Evolutionary conservation across 768 basidiomycete species (phyloP).

Genomic region (Boletus patriciae): DNA sequence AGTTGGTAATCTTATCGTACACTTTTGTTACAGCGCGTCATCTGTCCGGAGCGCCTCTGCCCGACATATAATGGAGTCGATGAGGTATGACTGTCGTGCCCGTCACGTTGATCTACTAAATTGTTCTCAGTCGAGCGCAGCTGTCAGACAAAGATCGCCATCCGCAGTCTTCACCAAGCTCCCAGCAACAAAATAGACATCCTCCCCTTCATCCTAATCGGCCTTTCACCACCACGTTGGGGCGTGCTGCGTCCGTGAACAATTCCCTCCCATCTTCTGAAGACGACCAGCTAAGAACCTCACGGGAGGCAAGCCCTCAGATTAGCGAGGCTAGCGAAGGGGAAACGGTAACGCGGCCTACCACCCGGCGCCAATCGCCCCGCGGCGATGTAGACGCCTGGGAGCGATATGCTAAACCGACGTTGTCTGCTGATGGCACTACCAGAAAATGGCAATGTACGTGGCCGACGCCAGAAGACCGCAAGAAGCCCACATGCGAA

Average conservation of each 20-base stretch:
- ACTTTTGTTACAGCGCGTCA: slow-evolving; percentile 10
- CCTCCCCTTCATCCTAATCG: slow-evolving; percentile 6
- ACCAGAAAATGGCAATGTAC: slow-evolving; percentile 42
- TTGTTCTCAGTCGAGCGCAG: slow-evolving; percentile 21
- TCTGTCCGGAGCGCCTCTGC: slow-evolving; percentile 17
- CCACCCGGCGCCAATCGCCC: slow-evolving; percentile 26
- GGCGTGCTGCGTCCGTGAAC: slow-evolving; percentile 19
- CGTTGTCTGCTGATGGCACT: slow-evolving; percentile 33
- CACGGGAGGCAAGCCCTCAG: slow-evolving; percentile 32
- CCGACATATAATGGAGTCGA: slow-evolving; percentile 24
- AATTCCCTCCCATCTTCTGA: slow-evolving; percentile 28
- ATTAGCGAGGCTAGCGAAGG: slow-evolving; percentile 34
- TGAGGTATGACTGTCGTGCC: slow-evolving; percentile 23
- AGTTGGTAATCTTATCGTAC: slow-evolving; percentile 13
- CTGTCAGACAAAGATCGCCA: slow-evolving; percentile 20
- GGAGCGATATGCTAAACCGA: slow-evolving; percentile 37
- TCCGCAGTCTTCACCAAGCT: slow-evolving; percentile 8
- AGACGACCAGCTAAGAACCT: slow-evolving; percentile 30
- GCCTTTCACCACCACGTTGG: slow-evolving; percentile 3
- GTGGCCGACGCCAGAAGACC: slow-evolving; percentile 39
- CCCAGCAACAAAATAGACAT: slow-evolving; percentile 15
- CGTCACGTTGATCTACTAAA: slow-evolving; percentile 7
- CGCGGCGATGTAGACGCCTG: slow-evolving; percentile 31
- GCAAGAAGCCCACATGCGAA: slow-evolving; percentile 36
- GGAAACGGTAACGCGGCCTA: slow-evolving; percentile 15